Percentiles rank a stretch among this genome's conserved stretches.
Conservation (phyloP, 73 alveolate species). For the Urostyla sp. region DNA sequence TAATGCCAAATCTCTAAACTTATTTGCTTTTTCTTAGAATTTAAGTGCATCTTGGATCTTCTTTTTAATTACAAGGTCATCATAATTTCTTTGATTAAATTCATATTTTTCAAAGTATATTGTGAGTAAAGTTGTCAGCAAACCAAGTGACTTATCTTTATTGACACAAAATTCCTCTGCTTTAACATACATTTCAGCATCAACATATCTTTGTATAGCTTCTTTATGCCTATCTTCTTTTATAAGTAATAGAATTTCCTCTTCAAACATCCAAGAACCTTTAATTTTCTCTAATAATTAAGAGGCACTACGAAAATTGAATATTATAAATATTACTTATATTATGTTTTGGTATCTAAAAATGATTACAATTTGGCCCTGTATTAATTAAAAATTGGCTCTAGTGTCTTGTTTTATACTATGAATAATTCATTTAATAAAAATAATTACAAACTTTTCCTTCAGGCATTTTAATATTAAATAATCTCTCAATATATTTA, state of each 20-base stretch:
- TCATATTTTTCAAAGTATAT: slow-evolving; percentile 55
- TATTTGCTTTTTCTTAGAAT: slow-evolving; percentile 3
- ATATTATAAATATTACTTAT: slow-evolving; percentile 23
- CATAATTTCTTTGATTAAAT: background rate
- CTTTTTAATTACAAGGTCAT: background rate
- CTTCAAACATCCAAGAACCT: slow-evolving; percentile 54
- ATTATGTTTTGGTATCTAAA: slow-evolving; percentile 54
- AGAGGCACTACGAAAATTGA: slow-evolving; percentile 11
- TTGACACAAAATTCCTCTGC: slow-evolving; percentile 62
- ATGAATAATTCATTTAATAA: background rate
- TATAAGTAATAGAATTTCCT: slow-evolving; percentile 39
- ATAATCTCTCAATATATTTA: slow-evolving; percentile 37
- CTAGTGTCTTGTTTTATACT: background rate
- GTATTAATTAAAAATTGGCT: slow-evolving; percentile 2
- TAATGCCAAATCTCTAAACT: slow-evolving; percentile 13
- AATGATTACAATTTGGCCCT: slow-evolving; percentile 23
- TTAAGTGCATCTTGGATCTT: background rate
- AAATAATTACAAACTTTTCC: background rate
- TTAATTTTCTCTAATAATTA: slow-evolving; percentile 42
- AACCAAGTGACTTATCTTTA: slow-evolving; percentile 44
- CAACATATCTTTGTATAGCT: slow-evolving; percentile 50
- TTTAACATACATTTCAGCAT: background rate
- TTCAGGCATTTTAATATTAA: slow-evolving; percentile 18
- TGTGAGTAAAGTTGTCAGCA: slow-evolving; percentile 35
- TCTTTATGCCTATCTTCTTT: slow-evolving; percentile 54